Evolutionary conservation across 2,329 filamentous ascomycete species (phyloP).

Genomic region (Zymoseptoria brevis): DNA sequence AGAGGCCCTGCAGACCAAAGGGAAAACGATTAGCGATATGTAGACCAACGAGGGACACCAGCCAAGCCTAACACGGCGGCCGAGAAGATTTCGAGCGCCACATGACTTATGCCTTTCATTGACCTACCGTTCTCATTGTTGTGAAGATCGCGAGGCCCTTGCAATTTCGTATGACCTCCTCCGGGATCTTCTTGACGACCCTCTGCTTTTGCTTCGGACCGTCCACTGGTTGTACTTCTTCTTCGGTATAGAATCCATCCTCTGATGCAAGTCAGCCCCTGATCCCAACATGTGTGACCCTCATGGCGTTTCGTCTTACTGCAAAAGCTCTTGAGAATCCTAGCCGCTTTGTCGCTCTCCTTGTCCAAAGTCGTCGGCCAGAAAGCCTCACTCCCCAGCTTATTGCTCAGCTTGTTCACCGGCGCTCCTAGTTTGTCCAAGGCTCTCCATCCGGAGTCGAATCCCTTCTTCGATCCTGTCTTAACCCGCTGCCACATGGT

Average conservation of each 20-base stretch:
- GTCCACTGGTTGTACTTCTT: conserved; percentile 39
- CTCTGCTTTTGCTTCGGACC: conserved; percentile 53
- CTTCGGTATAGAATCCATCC: conserved; percentile 61
- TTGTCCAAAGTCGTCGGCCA: conserved; percentile 80
- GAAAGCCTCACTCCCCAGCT: conserved; percentile 71
- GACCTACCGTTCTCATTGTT: conserved; percentile 65
- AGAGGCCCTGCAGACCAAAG: conserved; percentile 50
- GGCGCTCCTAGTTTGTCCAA: conserved; percentile 60
- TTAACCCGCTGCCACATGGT: conserved; percentile 49
- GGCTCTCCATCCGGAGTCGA: conserved; percentile 63
- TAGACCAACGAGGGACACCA: too few species aligned
- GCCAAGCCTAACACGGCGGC: too few species aligned
- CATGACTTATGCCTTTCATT: too few species aligned
- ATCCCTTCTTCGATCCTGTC: conserved; percentile 54
- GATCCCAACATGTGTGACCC: too few species aligned
- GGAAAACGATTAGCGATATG: too few species aligned
- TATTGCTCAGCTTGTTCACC: conserved; percentile 74
- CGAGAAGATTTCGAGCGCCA: too few species aligned
- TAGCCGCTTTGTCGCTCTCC: conserved; percentile 84
- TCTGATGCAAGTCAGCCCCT: conserved; percentile 30
- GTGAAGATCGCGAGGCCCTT: conserved; percentile 91
- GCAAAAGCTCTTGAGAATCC: conserved; percentile 85
- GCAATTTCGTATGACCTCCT: conserved; percentile 74
- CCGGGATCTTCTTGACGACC: conserved; percentile 74
- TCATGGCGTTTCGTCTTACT: conserved; percentile 44